Percentiles rank a stretch among this genome's conserved stretches.
Evolutionary conservation across 305 asterid genomes (phyloP).

Genomic region (Ajuga reptans): DNA sequence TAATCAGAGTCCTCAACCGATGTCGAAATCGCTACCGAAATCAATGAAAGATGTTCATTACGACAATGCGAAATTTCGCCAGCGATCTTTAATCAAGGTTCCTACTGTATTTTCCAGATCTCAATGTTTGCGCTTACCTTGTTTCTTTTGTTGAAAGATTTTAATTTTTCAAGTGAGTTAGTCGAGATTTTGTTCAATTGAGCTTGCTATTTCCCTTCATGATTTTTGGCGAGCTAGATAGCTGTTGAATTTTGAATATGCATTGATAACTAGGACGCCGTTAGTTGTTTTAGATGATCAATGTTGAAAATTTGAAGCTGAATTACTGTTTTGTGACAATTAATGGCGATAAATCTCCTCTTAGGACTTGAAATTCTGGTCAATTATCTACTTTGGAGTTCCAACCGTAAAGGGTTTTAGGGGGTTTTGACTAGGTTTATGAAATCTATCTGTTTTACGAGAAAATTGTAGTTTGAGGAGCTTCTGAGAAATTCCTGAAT

Average conservation of each 20-base stretch:
- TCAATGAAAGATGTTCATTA: constrained; percentile 79
- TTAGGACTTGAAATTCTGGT: neutral
- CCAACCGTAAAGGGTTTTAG: neutral
- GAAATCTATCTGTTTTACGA: neutral
- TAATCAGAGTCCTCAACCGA: constrained; percentile 22
- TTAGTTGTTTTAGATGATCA: neutral
- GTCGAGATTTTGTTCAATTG: constrained; percentile 3
- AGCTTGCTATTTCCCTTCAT: neutral
- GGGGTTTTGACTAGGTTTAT: constrained; percentile 11
- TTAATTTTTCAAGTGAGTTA: neutral
- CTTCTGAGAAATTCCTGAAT: neutral
- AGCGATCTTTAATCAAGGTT: constrained; percentile 71
- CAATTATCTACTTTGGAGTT: neutral
- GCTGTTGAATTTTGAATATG: neutral
- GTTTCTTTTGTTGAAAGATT: neutral
- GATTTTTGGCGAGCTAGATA: neutral
- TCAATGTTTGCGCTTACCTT: neutral
- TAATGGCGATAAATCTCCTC: constrained; percentile 2
- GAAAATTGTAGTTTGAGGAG: constrained; percentile 3
- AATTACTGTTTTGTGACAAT: neutral
- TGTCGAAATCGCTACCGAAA: constrained; percentile 82
- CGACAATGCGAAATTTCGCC: constrained; percentile 92
- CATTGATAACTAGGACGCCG: neutral
- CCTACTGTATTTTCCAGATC: constrained; percentile 20
- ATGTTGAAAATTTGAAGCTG: neutral